Evolutionary conservation across 1,284 basidiomycete species (phyloP), one percentile per base, ranked within the genome.

Genomic region (Xanthoconium separans): DNA sequence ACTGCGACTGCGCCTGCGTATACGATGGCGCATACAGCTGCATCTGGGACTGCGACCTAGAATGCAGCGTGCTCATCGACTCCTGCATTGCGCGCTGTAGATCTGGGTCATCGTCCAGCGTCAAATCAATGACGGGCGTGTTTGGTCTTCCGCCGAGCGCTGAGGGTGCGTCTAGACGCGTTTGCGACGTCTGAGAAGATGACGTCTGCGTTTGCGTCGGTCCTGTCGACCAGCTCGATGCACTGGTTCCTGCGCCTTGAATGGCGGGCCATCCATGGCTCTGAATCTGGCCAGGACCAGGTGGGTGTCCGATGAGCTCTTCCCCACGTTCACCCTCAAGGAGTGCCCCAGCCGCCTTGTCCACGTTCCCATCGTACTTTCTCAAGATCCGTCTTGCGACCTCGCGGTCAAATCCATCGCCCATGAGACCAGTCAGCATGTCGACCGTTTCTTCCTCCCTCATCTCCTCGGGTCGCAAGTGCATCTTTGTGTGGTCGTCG

Each of bases 311-410:
- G 13, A 31, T 16, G n/a, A 50, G 49, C 27, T 68, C 65, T 15
- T 71, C 70, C 22, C 68, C 71, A 7, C 61, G 75, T 58, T 84
- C 81, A 8, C 82, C 83, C 43, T 78, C 76, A 15, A 88, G 65
- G 7, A 88, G 73, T 1, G 85, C 84, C 40, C 77, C 74, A 0
- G 79, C 82, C 18, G 86, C 83, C 63, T 82, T 84, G 34, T 84
- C 76, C 50, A 83, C 67, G 59, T 87, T 73, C 20, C 84, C 82
- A 42, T 77, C 77, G 65, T 82, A 76, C 61, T 82, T 83, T 50
- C 79, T 72, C 51, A 87, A 73, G 18, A 86, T 74, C 24, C 75
- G 73, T 39, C 79, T 77, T 5, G 76, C 81, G 24, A 77, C 70
- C 29, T 79, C 75, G 13, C 68, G 65, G 50, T 80, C 76, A 44